Evolutionary conservation across 2,329 filamentous ascomycete species (phyloP).

Genomic region (Thielaviopsis euricoi): DNA sequence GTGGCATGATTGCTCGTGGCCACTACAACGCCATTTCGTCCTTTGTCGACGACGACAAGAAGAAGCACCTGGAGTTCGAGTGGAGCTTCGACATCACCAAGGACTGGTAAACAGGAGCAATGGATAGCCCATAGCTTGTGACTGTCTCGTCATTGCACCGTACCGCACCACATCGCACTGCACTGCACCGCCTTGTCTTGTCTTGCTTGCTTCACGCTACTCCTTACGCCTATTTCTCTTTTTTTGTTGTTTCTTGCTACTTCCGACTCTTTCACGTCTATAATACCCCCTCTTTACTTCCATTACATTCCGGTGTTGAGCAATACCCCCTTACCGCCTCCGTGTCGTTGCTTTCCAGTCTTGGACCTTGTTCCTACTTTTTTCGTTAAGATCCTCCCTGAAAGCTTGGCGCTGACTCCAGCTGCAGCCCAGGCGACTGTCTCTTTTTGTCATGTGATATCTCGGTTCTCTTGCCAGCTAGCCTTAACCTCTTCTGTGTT

Average conservation of each 20-base stretch:
- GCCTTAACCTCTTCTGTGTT: background rate
- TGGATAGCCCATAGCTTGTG: background rate
- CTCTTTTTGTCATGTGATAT: background rate
- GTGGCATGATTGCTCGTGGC: conserved; percentile 76
- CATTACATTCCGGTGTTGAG: background rate
- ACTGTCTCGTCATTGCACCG: too few species aligned
- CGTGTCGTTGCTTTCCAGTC: background rate
- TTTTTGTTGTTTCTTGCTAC: background rate
- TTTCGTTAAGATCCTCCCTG: too few species aligned
- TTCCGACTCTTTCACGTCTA: conserved; percentile 4
- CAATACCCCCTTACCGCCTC: background rate
- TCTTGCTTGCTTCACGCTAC: background rate
- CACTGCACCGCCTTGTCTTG: background rate
- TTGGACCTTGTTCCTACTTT: background rate
- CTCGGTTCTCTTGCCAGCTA: background rate
- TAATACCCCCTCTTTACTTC: conserved; percentile 4
- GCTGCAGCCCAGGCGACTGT: too few species aligned
- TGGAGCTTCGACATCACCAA: conserved; percentile 96
- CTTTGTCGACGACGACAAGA: conserved; percentile 91
- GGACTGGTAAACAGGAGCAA: conserved; percentile 52
- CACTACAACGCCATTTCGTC: conserved; percentile 79
- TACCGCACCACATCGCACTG: too few species aligned
- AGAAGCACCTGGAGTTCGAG: conserved; percentile 78
- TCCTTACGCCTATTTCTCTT: background rate
- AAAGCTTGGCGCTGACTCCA: too few species aligned